Conservation (phyloP, 805 yeast species). For the Spathaspora sp. region DNA sequence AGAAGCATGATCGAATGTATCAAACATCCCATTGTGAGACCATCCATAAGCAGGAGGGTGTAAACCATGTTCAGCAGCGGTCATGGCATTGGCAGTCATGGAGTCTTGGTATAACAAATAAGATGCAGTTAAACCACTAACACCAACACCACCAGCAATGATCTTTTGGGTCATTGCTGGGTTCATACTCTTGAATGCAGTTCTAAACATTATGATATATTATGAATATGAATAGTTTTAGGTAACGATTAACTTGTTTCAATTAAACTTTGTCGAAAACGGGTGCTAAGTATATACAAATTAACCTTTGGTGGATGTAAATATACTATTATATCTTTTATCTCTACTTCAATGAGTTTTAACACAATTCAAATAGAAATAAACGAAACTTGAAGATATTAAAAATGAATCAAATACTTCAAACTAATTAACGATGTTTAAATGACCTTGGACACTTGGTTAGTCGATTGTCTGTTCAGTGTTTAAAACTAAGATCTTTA, state of each 20-base stretch:
- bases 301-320: not conserved
- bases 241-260: not conserved
- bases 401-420: not conserved
- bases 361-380: not conserved
- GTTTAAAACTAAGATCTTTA: not conserved
- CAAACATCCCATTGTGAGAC: constrained; percentile 92
- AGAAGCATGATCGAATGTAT: constrained; percentile 89
- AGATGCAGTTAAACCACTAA: constrained; percentile 77
- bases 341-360: not conserved
- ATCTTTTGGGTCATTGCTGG: constrained; percentile 40
- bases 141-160: constrained; percentile 63
- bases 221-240: not conserved
- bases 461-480: not conserved
- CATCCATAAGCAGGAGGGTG: constrained; percentile 92
- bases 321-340: not conserved
- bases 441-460: not conserved
- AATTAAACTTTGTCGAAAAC: not conserved
- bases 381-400: not conserved
- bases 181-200: constrained; percentile 7
- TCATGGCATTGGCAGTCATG: constrained; percentile 90
- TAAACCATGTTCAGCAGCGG: constrained; percentile 98
- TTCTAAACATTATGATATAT: not conserved
- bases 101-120: constrained; percentile 80
- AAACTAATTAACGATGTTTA: not conserved
- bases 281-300: not conserved